Evolutionary conservation across 2,329 filamentous ascomycete species (phyloP).

Genomic region (Neoascochyta sp.): DNA sequence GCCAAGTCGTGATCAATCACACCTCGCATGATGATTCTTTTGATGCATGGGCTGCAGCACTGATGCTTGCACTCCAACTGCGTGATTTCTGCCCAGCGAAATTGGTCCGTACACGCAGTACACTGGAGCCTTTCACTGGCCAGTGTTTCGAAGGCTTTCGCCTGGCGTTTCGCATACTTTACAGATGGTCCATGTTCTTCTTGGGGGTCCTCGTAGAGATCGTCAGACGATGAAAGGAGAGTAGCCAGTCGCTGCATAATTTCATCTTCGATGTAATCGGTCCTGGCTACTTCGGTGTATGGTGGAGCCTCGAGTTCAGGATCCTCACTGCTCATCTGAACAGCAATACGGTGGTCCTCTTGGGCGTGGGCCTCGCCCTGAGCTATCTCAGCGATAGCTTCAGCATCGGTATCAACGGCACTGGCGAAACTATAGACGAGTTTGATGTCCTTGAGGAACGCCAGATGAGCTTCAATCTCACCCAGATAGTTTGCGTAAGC

Average conservation of each 20-base stretch:
- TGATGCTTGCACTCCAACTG: slow-evolving; percentile 7
- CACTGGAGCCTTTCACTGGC: slow-evolving; percentile 4
- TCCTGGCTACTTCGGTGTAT: neutral
- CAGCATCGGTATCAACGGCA: slow-evolving; percentile 21
- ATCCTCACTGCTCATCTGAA: slow-evolving; percentile 12
- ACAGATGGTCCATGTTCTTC: slow-evolving; percentile 10
- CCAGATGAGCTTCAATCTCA: slow-evolving; percentile 12
- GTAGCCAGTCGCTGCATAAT: slow-evolving; percentile 2
- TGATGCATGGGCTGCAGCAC: slow-evolving; percentile 13
- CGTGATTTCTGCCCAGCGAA: slow-evolving; percentile 1
- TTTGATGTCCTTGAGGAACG: slow-evolving; percentile 16
- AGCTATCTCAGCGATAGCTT: slow-evolving; percentile 10
- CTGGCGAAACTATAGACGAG: slow-evolving; percentile 21
- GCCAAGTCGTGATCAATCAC: slow-evolving; percentile 8
- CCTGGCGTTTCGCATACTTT: slow-evolving; percentile 9
- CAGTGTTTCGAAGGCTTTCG: slow-evolving; percentile 5
- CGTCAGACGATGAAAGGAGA: slow-evolving; percentile 5
- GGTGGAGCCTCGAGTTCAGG: slow-evolving; percentile 14
- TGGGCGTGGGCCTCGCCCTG: slow-evolving; percentile 9
- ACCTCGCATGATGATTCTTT: slow-evolving; percentile 9
- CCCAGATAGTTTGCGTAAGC: slow-evolving; percentile 13
- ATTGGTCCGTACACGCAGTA: slow-evolving; percentile 4
- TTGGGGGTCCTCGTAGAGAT: slow-evolving; percentile 11
- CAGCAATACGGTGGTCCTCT: slow-evolving; percentile 12
- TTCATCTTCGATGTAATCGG: neutral